phyloP scores from a whole-genome alignment of 1,284 basidiomycete genomes.

The Ustilago cynodontis region DNA sequence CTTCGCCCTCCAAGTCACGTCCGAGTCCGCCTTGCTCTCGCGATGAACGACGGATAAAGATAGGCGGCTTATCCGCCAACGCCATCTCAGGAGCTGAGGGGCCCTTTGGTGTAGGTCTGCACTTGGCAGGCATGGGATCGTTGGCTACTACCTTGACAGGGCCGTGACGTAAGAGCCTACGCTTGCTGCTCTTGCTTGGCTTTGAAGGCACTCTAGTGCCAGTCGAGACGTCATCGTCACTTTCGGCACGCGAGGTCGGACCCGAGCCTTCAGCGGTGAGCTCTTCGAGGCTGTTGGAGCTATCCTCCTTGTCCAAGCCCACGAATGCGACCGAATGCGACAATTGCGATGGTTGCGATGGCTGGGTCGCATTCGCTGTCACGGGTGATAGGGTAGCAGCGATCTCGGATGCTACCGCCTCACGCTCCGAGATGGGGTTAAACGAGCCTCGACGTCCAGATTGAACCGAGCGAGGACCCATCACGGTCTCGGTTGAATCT shows the following conservation, averaged over 20 bases:
- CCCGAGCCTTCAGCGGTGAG: constrained; percentile 13
- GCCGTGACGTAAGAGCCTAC: constrained; percentile 31
- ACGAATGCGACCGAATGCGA: constrained; percentile 10
- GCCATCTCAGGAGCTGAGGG: constrained; percentile 45
- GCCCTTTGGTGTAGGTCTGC: constrained; percentile 20
- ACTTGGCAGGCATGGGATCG: constrained; percentile 37
- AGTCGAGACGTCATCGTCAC: constrained; percentile 23
- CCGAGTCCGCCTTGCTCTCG: constrained; percentile 64
- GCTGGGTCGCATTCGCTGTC: background rate
- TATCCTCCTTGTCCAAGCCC: background rate
- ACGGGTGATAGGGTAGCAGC: constrained; percentile 22
- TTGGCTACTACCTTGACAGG: constrained; percentile 45
- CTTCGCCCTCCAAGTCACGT: constrained; percentile 62
- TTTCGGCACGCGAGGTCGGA: constrained; percentile 18
- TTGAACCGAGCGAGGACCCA: constrained; percentile 46
- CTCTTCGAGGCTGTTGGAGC: background rate
- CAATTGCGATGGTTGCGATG: background rate
- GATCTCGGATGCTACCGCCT: constrained; percentile 39
- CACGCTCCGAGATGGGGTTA: constrained; percentile 46
- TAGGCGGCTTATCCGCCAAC: constrained; percentile 45
- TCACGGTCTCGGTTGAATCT: constrained; percentile 53
- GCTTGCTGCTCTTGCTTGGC: constrained; percentile 37
- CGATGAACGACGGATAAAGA: constrained; percentile 54
- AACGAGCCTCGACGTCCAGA: constrained; percentile 49
- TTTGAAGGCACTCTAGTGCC: constrained; percentile 6